Base-by-base conservation (phyloP, 345 rosid species). In the Rhizophora apiculata region DNA sequence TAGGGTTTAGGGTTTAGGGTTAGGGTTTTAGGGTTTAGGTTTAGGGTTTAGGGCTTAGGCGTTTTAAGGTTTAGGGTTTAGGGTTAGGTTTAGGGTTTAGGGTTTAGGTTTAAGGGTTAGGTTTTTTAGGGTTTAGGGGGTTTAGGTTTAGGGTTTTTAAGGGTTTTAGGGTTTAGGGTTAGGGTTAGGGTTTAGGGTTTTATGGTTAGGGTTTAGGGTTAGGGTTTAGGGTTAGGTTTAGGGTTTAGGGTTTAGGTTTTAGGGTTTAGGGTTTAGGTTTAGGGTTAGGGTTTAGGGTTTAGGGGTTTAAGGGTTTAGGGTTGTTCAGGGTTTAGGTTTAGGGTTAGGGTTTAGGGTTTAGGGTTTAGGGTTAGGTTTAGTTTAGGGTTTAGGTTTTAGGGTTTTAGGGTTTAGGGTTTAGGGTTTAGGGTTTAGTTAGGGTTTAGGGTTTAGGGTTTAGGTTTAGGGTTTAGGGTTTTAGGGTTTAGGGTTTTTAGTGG, bases 1-100 rank as follows among this genome's bases (percentile, higher is more conserved):
- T 24, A 24, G 24, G 32, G 32, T 31, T 31, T 31, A 31, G 32
- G 32, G 32, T 31, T 31, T 31, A 31, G 32, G 32, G 32, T 31
- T 31, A 3, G 3, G 31, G 31, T 1, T 29, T 29, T 29, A 29
- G 31, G 31, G 31, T 29, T 60, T 27, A 22, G 22, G 7, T 22
- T 18, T 19, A 62, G 65, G 65, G 65, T 24, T 62, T 62, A 29
- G 65, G 65, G n/a, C n/a, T n/a, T n/a, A n/a, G n/a, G n/a, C n/a
- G n/a, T n/a, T n/a, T 60, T 60, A 60, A 19, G 63, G 63, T 60
- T 60, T 60, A 60, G 63, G 32, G 63, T n/a, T n/a, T 27, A 18
- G 61, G 26, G 21, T 29, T n/a, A n/a, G n/a, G n/a, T 22, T 57
- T 27, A 22, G 31, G 22, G 7, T 22, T 18, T 19, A 62, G 65